Base-by-base conservation (phyloP, 2,329 filamentous ascomycete species). In the Alternaria sp. region DNA sequence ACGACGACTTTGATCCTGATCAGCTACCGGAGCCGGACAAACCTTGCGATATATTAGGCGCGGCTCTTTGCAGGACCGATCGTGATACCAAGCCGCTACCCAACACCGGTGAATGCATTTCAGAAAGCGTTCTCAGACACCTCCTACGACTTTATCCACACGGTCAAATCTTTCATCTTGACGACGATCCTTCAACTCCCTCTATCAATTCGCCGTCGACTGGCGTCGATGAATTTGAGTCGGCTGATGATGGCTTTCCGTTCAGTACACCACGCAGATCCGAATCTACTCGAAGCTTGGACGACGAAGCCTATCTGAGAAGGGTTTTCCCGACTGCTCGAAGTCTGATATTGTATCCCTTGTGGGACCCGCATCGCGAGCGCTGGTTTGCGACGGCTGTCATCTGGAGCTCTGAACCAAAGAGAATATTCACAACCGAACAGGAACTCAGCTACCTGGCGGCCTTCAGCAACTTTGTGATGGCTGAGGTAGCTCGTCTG, bases 281-380 rank as follows among this genome's bases (percentile, higher is more conserved):
- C 3, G 74, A 77, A 28, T 72, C 72, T 4, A 58, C 65, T 0
- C 66, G 62, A 45, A 76, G 69, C 44, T 55, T 69, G 42, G 75
- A 77, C n/a, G 73, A 77, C 24, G 75, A 76, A 45, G 68, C 65
- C 45, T 66, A 72, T 17, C 62, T 77, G 3, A 68, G 69, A 42
- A 72, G 69, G 31, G 60, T 72, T 1, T 77, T 77, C 39, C 77
- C 77, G 0, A 70, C 66, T 33, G 78, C 77, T 7, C 72, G 74
- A 28, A 78, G 75, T 53, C 56, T 80, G 2, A 70, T 78, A 0
- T 61, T 79, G 10, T 77, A 78, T 56, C 77, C 78, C 1, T 50
- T 80, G 11, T 79, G 77, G 74, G 77, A 80, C 51, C 69, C 71
- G 2, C 75, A 76, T 45, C 72, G 74, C 14, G 74, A 77, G 21